Evolutionary conservation across 75 land plant genomes (phyloP).

Genomic region (Chamaecyparis obtusa): DNA sequence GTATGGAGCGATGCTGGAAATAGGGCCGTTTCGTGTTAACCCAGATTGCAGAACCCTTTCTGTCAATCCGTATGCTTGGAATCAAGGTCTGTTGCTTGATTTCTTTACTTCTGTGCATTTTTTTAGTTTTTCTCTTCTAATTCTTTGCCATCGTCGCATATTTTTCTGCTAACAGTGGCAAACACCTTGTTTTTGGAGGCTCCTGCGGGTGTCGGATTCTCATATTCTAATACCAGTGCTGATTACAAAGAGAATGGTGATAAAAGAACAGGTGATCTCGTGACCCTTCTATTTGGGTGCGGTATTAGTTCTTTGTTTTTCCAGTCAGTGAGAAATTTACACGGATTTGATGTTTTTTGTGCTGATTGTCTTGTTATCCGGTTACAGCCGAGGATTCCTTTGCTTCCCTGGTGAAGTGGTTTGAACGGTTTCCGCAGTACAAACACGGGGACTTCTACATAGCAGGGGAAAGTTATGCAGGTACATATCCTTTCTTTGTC

Average conservation of each 20-base stretch:
- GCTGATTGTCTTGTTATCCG: neutral
- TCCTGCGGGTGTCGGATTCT: slow-evolving; percentile 36
- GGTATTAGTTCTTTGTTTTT: neutral
- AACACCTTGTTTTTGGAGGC: slow-evolving; percentile 33
- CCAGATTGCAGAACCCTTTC: slow-evolving; percentile 60
- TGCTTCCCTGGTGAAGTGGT: slow-evolving; percentile 64
- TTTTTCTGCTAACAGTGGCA: neutral
- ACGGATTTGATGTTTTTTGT: neutral
- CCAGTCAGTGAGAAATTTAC: neutral
- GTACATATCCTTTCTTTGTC: too few relatives aligned
- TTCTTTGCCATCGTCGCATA: too few relatives aligned
- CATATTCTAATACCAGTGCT: slow-evolving; percentile 16
- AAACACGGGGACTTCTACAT: slow-evolving; percentile 68
- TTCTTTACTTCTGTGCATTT: too few relatives aligned
- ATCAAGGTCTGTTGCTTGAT: slow-evolving; percentile 19
- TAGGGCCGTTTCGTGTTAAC: slow-evolving; percentile 68
- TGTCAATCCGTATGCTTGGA: slow-evolving; percentile 71
- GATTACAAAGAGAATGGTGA: slow-evolving; percentile 17
- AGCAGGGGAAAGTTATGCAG: slow-evolving; percentile 90
- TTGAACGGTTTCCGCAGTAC: slow-evolving; percentile 69
- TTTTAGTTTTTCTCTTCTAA: too few relatives aligned
- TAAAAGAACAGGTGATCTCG: slow-evolving; percentile 15
- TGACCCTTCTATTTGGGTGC: neutral
- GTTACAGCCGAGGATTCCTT: slow-evolving; percentile 61
- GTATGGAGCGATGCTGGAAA: slow-evolving; percentile 71